Percentiles rank a stretch among this genome's conserved stretches.
phyloP scores from a whole-genome alignment of 371 early-diverging fungal species.

The Circinella minor region DNA sequence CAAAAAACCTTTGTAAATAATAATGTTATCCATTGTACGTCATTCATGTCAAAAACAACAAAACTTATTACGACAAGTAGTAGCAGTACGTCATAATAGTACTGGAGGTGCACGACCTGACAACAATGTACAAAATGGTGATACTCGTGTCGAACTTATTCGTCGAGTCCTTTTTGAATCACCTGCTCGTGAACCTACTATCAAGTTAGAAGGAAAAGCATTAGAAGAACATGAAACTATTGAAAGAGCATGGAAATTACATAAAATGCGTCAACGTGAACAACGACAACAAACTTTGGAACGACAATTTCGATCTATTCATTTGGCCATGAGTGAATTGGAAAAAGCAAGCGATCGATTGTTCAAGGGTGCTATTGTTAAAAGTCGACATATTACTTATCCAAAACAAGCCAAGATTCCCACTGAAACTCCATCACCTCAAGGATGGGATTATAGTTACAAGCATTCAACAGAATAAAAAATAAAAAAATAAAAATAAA shows the following conservation, averaged over 20 bases:
- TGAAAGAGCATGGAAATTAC: conserved; percentile 77
- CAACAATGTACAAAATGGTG: conserved; percentile 21
- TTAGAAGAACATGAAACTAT: conserved; percentile 69
- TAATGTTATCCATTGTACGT: conserved; percentile 12
- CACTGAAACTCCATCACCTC: conserved; percentile 74
- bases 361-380: conserved; percentile 71
- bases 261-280: conserved; percentile 62
- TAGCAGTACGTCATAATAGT: conserved; percentile 11
- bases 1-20: no score
- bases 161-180: conserved; percentile 75
- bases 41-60: neutral
- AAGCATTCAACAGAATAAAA: conserved; percentile 24
- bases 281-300: conserved; percentile 61
- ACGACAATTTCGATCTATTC: conserved; percentile 74
- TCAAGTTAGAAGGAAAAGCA: conserved; percentile 42
- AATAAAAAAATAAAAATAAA: neutral
- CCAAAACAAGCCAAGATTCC: conserved; percentile 78
- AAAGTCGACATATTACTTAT: conserved; percentile 68
- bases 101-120: conserved; percentile 6
- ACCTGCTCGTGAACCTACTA: conserved; percentile 29
- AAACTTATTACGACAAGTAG: neutral
- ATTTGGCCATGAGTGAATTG: conserved; percentile 72
- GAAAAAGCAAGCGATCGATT: conserved; percentile 67
- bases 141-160: conserved; percentile 74
- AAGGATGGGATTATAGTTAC: conserved; percentile 72